Evolutionary conservation across 352 stramenopile species (phyloP), one percentile per base, ranked within the genome.

Genomic region (Phytophthora aleatoria): DNA sequence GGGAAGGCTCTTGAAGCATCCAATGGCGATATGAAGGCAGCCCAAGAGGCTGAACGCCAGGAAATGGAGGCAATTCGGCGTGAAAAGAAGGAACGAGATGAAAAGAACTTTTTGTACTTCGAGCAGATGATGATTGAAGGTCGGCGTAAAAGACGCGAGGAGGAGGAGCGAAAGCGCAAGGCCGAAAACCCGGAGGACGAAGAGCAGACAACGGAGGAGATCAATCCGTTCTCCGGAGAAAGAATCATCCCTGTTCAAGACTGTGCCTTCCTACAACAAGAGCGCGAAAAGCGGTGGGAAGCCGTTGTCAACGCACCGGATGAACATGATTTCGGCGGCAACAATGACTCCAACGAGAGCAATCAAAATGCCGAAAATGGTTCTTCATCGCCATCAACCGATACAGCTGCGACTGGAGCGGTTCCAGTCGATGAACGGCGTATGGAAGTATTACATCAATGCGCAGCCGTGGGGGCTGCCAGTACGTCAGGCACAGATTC

Each of bases 121-220:
- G 87, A 97, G 64, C 69, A 92, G 57, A 91, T 97, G 81, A 92
- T 97, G 76, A 61, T 85, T 26, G 80, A 92, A 49, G 81, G 85
- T 5, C 63, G 77, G 1, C 76, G 74, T 27, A 90, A 90, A 71
- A 71, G 77, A 41, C 67, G 65, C 3, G 74, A 87, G 30, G 71
- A 83, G n/a, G 76, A 90, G 48, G 77, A 77, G 20, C 67, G 44
- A 26, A 67, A 50, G 35, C 68, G 57, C 51, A 58, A 59, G 35
- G 62, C 7, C 1, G 61, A 67, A 53, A 58, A n/a, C 1, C 56
- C 51, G 0, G 57, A 80, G 28, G 39, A 11, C 13, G 67, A 20
- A 50, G 57, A 60, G 33, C 41, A 52, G n/a, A 35, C 31, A n/a
- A 50, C 47, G 13, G 65, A 72, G 8, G 77, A 91, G 41, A 57